Evolutionary conservation across 2,329 filamentous ascomycete species (phyloP), one percentile per base, ranked within the genome.

Genomic region (Fusarium humuli): DNA sequence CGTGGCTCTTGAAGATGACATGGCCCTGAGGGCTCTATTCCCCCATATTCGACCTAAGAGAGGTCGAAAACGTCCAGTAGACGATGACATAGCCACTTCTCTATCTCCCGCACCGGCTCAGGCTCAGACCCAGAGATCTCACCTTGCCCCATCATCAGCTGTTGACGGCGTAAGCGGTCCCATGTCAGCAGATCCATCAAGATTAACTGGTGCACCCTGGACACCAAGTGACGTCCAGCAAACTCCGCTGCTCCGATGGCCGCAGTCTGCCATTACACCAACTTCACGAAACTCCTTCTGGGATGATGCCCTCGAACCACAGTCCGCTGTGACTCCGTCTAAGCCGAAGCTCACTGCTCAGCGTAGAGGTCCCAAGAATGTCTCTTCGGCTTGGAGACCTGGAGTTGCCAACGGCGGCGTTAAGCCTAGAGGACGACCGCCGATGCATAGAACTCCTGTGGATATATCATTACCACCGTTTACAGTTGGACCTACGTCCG

Each of bases 341-440:
- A 90, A 85, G 67, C 79, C 81, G 4, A 84, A 87, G 62, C 79
- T 84, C 20, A 55, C 75, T 5, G 60, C 69, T 13, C 79, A 78
- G 58, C 88, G 93, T 6, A 92, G 97, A 77, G 94, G 94, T 0
- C 92, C 94, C 1, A 89, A 89, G 75, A 94, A 93, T 9, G 93
- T 97, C 1, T 97, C 94, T 1, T 97, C 94, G 12, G 94, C 94
- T 1, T 98, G 94, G 94, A 89, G 91, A 58, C 89, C 89, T 68
- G 88, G 86, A 62, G 87, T 87, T 18, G 83, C 85, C 41, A 84
- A 89, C 14, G 82, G 87, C 2, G 88, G 85, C 6, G 90, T 91
- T 3, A 97, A 94, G 78, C 85, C 92, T 16, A 85, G 94, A 70
- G 94, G 94, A 9, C 85, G 94, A 63, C 94, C 94, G 44, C 93